Evolutionary conservation across 495 filamentous ascomycete species (phyloP).

Genomic region (Aspergillus heteromorphus): DNA sequence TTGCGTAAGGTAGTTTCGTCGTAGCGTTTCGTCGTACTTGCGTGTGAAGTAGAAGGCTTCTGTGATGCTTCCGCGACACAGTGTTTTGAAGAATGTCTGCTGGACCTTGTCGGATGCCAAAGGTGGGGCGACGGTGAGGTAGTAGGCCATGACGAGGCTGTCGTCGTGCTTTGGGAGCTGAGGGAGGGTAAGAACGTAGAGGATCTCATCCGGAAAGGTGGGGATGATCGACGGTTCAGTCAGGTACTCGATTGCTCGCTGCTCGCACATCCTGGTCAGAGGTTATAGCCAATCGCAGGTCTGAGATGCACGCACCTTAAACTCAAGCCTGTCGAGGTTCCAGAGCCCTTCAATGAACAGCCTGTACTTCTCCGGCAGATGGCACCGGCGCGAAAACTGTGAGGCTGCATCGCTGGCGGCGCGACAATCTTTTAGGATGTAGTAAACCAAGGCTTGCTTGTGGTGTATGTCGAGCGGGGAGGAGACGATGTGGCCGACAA

Average conservation of each 20-base stretch:
- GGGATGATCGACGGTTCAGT: conserved; percentile 70
- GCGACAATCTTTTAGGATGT: conserved; percentile 71
- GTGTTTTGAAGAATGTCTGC: conserved; percentile 57
- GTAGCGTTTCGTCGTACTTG: conserved; percentile 53
- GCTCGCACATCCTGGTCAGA: conserved; percentile 10
- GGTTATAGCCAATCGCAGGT: neutral
- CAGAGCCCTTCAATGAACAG: conserved; percentile 77
- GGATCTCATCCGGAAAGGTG: conserved; percentile 76
- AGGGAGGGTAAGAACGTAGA: conserved; percentile 57
- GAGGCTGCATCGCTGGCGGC: conserved; percentile 43
- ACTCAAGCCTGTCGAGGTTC: conserved; percentile 67
- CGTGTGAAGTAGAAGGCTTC: conserved; percentile 73
- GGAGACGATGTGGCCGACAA: conserved; percentile 59
- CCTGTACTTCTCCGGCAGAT: conserved; percentile 62
- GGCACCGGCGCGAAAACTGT: conserved; percentile 50
- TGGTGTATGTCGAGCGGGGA: conserved; percentile 58
- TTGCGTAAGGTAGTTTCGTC: conserved; percentile 56
- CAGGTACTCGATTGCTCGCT: conserved; percentile 66
- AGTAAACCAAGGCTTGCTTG: conserved; percentile 74
- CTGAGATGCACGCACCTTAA: conserved; percentile 41
- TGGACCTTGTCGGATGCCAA: conserved; percentile 54
- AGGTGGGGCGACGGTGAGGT: conserved; percentile 62
- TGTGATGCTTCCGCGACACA: conserved; percentile 60
- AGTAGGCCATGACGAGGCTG: conserved; percentile 67
- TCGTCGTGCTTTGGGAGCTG: conserved; percentile 56